Evolutionary conservation across 345 rosid genomes (phyloP), one percentile per base, ranked within the genome.

Genomic region (Corymbia maculata): DNA sequence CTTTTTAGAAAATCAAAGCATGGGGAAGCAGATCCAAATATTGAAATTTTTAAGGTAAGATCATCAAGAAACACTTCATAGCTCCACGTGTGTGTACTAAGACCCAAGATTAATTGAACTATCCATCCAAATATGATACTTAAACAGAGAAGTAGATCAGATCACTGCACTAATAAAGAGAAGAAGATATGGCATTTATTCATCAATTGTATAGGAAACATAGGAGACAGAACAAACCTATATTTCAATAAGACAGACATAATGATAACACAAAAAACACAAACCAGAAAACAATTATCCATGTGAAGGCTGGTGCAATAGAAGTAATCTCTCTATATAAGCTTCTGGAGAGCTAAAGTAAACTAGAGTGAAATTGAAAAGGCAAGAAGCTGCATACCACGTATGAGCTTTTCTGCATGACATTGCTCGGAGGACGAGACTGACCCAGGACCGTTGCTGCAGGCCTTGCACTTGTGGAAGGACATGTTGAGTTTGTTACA

Each of bases 401-500:
- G 89, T 91, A 94, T 82, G 95, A 89, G 90, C 89, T 89, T 91
- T 92, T 93, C 90, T 91, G 97, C 86, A 93, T 61, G 82, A 91
- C 79, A 51, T 92, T 90, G 85, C 92, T 91, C 9, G 94, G 89
- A 42, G 94, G 94, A 90, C 93, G 96, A 90, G 92, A 91, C 90
- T 92, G 96, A 52, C 92, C 90, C 53, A 90, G 87, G 57, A 92
- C 88, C 66, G 96, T 92, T 59, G 90, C 92, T 51, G 89, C 88
- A 88, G 96, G 94, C 91, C 93, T 97, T 50, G 93, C 88, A 28
- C 94, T 91, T 21, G 91, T 89, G 88, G 94, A 85, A 85, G 97
- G 94, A 90, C 94, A 88, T 88, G 90, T 88, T 52, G 97, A 86
- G 89, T 94, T 96, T 52, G 97, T 5, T 87, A 91, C 87, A 87